These are phyloP conservation scores for Apophysomyces elegans DNA, from an alignment of 371 early-diverging fungal species.

Conservation along the genomic window DNA sequence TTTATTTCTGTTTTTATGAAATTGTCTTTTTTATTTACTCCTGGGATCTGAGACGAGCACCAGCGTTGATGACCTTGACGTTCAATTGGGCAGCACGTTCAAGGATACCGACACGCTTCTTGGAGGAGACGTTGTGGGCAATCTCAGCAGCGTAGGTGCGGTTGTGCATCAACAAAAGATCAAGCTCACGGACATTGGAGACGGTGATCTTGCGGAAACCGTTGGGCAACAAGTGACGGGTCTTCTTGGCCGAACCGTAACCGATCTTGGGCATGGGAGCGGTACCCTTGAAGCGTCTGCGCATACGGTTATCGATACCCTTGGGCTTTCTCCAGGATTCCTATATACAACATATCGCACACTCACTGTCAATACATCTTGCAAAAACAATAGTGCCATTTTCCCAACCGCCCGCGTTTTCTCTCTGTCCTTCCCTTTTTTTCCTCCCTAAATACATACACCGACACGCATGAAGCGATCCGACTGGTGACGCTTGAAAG, in stretches of 20 bases:
- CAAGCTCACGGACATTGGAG: constrained; percentile 95
- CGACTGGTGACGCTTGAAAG: constrained; percentile 98
- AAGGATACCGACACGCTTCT: constrained; percentile 96
- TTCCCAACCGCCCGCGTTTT: too few relatives aligned
- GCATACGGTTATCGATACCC: constrained; percentile 99
- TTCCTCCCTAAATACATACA: constrained; percentile 54
- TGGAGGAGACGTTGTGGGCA: constrained; percentile 97
- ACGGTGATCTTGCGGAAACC: constrained; percentile 99
- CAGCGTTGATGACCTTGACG: constrained; percentile 97
- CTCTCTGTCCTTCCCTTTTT: too few relatives aligned
- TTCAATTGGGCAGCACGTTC: constrained; percentile 98
- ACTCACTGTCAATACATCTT: background rate
- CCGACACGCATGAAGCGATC: constrained; percentile 97
- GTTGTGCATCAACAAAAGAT: constrained; percentile 99
- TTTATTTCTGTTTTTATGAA: constrained; percentile 16
- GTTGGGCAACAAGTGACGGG: constrained; percentile 96
- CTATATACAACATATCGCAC: constrained; percentile 42
- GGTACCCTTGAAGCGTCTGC: constrained; percentile 98
- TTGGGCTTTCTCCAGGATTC: constrained; percentile 99
- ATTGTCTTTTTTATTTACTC: constrained; percentile 59
- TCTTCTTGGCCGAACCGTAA: constrained; percentile 96
- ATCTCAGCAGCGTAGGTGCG: constrained; percentile 99
- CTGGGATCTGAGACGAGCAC: constrained; percentile 93
- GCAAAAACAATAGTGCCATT: background rate
- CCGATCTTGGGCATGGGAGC: constrained; percentile 99